These are phyloP conservation scores for Fusarium nanum DNA, from an alignment of 2,329 filamentous ascomycete species.

Conservation along the genomic window DNA sequence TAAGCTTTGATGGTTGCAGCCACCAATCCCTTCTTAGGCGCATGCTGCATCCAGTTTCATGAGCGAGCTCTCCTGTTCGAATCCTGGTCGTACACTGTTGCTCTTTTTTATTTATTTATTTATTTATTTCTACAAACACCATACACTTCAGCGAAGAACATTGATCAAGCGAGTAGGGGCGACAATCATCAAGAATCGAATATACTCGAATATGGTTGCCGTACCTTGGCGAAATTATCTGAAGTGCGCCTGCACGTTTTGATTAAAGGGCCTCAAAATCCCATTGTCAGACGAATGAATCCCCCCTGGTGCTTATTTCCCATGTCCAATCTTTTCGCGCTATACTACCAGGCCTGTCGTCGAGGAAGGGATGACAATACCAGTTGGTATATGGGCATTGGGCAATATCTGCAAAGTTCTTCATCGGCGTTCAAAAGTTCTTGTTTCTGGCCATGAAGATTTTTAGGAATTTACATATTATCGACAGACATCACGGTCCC, in stretches of 20 bases:
- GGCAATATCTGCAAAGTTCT: background rate
- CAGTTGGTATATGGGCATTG: background rate
- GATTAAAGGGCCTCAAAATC: constrained; percentile 43
- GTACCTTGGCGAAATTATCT: background rate
- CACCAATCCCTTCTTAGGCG: background rate
- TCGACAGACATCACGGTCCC: background rate
- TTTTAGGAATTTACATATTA: background rate
- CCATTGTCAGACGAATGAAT: constrained; percentile 30
- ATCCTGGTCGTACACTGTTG: too few relatives aligned
- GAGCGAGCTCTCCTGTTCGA: background rate
- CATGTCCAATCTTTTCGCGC: constrained; percentile 18
- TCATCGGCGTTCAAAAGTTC: background rate
- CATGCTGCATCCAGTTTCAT: background rate
- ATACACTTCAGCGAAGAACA: too few relatives aligned
- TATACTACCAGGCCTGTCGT: background rate
- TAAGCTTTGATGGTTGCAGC: background rate
- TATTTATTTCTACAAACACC: too few relatives aligned
- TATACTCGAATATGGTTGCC: background rate
- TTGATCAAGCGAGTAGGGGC: too few relatives aligned
- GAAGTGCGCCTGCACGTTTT: constrained; percentile 32
- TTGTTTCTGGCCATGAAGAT: background rate
- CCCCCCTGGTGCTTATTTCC: constrained; percentile 27
- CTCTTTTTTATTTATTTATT: too few relatives aligned
- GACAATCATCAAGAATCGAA: background rate
- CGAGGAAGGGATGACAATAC: background rate